A percentile compares a stretch with the other conserved stretches of the same genome.
These are phyloP conservation scores for Euphorbia pulcherrima DNA, from an alignment of 345 rosid genomes.

Conservation along the genomic window DNA sequence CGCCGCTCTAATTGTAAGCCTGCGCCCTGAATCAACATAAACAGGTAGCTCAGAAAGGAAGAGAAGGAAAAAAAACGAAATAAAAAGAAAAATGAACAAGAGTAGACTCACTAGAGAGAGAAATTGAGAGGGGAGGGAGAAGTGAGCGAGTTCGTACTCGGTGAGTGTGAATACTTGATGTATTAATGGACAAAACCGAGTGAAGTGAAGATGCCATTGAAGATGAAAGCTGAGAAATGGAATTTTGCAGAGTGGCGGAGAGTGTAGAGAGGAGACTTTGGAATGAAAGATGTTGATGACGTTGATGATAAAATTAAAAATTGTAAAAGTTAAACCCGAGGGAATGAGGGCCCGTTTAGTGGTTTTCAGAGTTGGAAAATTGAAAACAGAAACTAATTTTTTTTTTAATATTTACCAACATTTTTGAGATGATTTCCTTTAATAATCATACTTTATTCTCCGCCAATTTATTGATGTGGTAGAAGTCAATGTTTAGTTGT, in stretches of 20 bases:
- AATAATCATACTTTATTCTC: no score
- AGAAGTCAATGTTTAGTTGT: no score
- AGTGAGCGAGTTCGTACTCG: slow-evolving; percentile 34
- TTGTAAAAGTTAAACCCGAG: no score
- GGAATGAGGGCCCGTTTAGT: no score
- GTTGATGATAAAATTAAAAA: no score
- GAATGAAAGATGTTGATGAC: not conserved
- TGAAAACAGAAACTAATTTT: no score
- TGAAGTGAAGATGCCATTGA: slow-evolving; percentile 62
- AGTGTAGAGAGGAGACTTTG: not conserved
- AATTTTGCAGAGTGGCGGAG: slow-evolving; percentile 9
- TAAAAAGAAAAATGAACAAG: not conserved
- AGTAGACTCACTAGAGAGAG: slow-evolving; percentile 52
- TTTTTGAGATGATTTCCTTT: no score
- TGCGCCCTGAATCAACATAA: slow-evolving; percentile 45
- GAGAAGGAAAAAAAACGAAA: not conserved
- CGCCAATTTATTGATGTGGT: no score
- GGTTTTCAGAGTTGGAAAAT: no score
- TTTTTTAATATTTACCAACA: no score
- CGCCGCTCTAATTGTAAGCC: slow-evolving; percentile 66
- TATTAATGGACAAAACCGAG: slow-evolving; percentile 39
- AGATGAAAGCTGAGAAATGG: slow-evolving; percentile 2
- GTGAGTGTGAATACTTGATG: slow-evolving; percentile 30
- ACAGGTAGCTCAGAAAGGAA: not conserved
- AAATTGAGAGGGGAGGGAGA: slow-evolving; percentile 35